A percentile compares a stretch with the other conserved stretches of the same genome.
phyloP scores from a whole-genome alignment of 768 basidiomycete genomes.

The Dioszegia aurantiaca region DNA sequence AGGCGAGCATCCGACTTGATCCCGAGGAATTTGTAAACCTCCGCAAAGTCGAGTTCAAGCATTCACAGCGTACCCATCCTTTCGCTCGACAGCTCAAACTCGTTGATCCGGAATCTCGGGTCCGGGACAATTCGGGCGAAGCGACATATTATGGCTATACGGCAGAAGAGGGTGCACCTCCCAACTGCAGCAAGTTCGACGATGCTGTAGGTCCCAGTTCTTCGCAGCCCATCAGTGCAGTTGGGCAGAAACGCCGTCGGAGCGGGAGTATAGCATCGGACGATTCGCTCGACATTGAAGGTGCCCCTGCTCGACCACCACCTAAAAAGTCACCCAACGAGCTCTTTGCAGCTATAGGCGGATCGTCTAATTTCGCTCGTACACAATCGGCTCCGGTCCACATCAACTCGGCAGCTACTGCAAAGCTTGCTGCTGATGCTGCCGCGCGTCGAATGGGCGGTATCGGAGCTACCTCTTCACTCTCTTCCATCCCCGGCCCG shows the following conservation, averaged over 20 bases:
- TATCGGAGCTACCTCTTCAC: slow-evolving; percentile 6
- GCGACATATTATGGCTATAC: slow-evolving; percentile 35
- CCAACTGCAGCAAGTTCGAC: slow-evolving; percentile 36
- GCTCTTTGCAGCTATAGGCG: neutral
- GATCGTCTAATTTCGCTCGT: neutral
- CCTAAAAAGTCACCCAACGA: neutral
- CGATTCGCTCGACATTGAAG: neutral
- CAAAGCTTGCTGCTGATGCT: slow-evolving; percentile 23
- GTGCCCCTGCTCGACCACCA: neutral
- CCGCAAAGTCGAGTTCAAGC: slow-evolving; percentile 39
- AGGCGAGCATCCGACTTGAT: slow-evolving; percentile 36
- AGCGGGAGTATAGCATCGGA: neutral
- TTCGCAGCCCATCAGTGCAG: neutral
- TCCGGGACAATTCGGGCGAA: slow-evolving; percentile 16
- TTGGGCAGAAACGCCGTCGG: neutral
- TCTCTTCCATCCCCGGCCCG: slow-evolving; percentile 7
- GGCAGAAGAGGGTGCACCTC: slow-evolving; percentile 44
- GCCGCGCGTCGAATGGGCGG: slow-evolving; percentile 21
- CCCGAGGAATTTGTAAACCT: slow-evolving; percentile 35
- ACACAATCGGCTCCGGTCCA: slow-evolving; percentile 1
- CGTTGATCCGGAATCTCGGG: slow-evolving; percentile 19
- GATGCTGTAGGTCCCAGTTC: neutral
- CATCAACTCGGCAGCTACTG: neutral
- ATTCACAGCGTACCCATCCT: slow-evolving; percentile 31
- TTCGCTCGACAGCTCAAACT: slow-evolving; percentile 34